A percentile compares a stretch with the other conserved stretches of the same genome.
Conservation (phyloP, 129 eudicot genomes). For the Escallonia rubra region DNA sequence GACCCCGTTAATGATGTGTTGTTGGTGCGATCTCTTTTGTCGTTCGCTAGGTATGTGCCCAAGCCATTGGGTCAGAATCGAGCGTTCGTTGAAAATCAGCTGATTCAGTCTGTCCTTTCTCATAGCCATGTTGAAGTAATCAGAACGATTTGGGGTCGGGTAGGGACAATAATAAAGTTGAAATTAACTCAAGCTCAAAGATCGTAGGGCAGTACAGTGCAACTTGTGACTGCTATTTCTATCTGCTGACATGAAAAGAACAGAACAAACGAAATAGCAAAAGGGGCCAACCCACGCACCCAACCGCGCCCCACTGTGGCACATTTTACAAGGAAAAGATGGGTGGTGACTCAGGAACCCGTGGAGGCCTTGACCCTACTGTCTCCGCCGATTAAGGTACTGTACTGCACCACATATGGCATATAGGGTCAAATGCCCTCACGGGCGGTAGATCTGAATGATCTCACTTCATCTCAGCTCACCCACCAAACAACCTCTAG, state of each 20-base stretch:
- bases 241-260: conserved; percentile 36
- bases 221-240: conserved; percentile 23
- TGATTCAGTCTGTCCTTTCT: too few species aligned
- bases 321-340: conserved; percentile 13
- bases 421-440: conserved; percentile 11
- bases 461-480: not conserved
- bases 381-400: not conserved
- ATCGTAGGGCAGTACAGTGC: not conserved
- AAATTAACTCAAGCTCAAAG: too few species aligned
- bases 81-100: too few species aligned
- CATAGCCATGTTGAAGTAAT: too few species aligned
- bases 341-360: not conserved
- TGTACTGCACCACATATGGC: not conserved
- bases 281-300: too few species aligned
- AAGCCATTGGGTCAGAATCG: too few species aligned
- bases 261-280: conserved; percentile 14
- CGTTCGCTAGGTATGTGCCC: too few species aligned
- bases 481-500: not conserved
- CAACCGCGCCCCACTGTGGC: conserved; percentile 6
- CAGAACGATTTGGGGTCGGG: too few species aligned
- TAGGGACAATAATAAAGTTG: too few species aligned
- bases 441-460: not conserved
- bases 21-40: too few species aligned
- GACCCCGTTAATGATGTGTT: too few species aligned
- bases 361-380: not conserved